Percentiles rank a stretch among this genome's conserved stretches.
These are phyloP conservation scores for Psilocybe tampanensis DNA, from an alignment of 768 basidiomycete genomes.

Conservation along the genomic window DNA sequence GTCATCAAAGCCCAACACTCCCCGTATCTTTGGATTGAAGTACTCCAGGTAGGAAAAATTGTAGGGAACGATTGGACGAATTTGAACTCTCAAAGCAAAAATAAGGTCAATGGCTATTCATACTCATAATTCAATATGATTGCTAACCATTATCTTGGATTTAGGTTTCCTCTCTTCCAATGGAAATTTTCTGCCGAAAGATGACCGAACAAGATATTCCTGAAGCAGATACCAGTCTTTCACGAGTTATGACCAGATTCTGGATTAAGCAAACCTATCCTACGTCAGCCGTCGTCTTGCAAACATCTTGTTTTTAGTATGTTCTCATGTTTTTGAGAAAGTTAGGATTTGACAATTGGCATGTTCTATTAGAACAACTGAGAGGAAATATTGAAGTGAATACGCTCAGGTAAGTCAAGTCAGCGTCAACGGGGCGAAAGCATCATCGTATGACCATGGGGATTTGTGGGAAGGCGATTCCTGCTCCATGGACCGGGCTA, in stretches of 20 bases:
- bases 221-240: constrained; percentile 15
- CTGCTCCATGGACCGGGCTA: background rate
- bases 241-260: constrained; percentile 8
- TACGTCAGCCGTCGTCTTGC: constrained; percentile 10
- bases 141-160: background rate
- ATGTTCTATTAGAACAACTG: constrained; percentile 8
- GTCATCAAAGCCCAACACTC: background rate
- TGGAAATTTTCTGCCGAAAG: constrained; percentile 7
- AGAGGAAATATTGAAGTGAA: constrained; percentile 2
- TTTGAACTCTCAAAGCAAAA: constrained; percentile 5
- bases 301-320: constrained; percentile 11
- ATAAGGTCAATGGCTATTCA: constrained; percentile 6
- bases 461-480: background rate
- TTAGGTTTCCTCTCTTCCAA: background rate
- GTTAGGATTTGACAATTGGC: constrained; percentile 7
- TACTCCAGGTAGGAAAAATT: constrained; percentile 3
- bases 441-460: constrained; percentile 9
- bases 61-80: constrained; percentile 16
- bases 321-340: constrained; percentile 15
- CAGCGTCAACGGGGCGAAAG: background rate
- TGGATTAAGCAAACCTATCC: constrained; percentile 3
- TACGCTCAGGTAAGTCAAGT: background rate
- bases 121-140: constrained; percentile 6
- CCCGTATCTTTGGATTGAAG: constrained; percentile 14
- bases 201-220: constrained; percentile 8